Percentiles rank a stretch among this genome's conserved stretches.
phyloP scores from a whole-genome alignment of 2,329 filamentous ascomycete species.

The Pseudocercospora eumusae region DNA sequence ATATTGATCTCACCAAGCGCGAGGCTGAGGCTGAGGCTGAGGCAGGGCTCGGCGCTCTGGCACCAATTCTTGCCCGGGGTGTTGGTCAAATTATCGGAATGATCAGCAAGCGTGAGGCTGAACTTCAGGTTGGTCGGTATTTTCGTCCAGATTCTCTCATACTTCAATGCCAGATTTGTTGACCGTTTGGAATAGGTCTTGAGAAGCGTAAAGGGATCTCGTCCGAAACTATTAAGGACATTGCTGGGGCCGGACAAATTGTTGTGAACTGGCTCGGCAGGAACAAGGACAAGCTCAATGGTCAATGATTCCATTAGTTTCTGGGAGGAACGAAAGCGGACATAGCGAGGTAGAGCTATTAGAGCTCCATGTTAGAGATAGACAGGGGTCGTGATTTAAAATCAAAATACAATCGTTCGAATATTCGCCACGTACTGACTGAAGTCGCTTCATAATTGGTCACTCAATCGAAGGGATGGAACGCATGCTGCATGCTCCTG shows the following conservation, averaged over 20 bases:
- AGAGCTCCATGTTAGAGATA: background rate
- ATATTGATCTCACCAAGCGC: background rate
- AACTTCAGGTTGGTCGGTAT: background rate
- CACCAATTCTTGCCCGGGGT: background rate
- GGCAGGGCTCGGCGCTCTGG: background rate
- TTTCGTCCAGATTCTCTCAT: background rate
- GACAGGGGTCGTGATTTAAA: background rate
- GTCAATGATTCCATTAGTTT: background rate
- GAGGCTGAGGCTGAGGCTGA: background rate
- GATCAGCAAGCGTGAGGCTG: background rate
- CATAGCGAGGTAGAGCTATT: no score
- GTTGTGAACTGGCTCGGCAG: background rate
- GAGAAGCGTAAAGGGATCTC: background rate
- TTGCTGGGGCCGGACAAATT: background rate
- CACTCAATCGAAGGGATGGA: no score
- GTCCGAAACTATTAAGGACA: background rate
- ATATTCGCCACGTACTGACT: no score
- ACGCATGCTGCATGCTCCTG: no score
- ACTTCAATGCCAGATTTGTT: background rate
- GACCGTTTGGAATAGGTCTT: background rate
- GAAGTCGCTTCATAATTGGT: no score
- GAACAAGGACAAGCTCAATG: background rate
- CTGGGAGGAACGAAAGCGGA: background rate
- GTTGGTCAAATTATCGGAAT: background rate
- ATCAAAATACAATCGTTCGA: background rate